These are phyloP conservation scores for Citrus medica DNA, from an alignment of 345 rosid genomes.

Conservation along the genomic window DNA sequence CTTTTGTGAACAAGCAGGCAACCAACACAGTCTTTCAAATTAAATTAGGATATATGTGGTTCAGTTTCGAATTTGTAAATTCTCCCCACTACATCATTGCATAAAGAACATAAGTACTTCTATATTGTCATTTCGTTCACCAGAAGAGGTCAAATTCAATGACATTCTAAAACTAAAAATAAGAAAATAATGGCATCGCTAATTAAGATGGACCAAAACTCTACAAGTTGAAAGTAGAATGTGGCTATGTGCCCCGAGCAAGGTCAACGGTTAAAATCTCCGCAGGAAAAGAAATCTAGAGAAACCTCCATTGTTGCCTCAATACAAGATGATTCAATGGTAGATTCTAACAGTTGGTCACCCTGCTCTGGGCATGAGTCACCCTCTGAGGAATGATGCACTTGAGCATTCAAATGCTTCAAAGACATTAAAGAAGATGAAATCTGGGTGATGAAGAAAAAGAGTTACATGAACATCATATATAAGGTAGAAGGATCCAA, in stretches of 20 bases:
- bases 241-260: not conserved
- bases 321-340: slow-evolving; percentile 35
- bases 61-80: not conserved
- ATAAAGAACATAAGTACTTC: not conserved
- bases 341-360: slow-evolving; percentile 36
- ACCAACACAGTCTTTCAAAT: not conserved
- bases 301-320: slow-evolving; percentile 46
- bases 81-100: not conserved
- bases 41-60: not conserved
- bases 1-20: slow-evolving; percentile 2
- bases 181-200: not conserved
- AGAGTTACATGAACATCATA: not conserved
- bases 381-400: slow-evolving; percentile 31
- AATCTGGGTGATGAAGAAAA: slow-evolving; percentile 32
- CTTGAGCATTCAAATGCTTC: slow-evolving; percentile 41
- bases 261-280: slow-evolving; percentile 5
- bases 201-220: not conserved
- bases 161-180: not conserved
- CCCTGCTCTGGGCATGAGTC: slow-evolving; percentile 23
- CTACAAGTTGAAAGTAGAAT: not conserved
- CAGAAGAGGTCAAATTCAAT: not conserved
- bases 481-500: not conserved
- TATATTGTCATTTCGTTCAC: not conserved
- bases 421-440: slow-evolving; percentile 34
- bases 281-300: slow-evolving; percentile 1